phyloP scores from a whole-genome alignment of 1,284 basidiomycete genomes.

The Mycosarcoma maydis region DNA sequence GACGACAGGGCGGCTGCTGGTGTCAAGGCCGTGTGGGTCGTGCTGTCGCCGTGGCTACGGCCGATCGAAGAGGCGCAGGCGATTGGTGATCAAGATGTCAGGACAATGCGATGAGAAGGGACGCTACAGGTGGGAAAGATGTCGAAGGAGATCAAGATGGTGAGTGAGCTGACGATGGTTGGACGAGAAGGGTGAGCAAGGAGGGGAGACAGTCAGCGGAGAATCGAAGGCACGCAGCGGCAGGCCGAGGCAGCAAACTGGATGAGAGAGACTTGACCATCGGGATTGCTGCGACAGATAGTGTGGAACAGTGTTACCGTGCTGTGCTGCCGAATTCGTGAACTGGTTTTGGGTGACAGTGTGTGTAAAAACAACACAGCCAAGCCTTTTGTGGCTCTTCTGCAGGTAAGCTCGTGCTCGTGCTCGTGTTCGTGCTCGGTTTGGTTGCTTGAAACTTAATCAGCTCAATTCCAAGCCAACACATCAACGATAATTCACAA shows the following conservation, averaged over 20 bases:
- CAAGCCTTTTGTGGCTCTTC: no score
- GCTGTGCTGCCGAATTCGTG: conserved; percentile 1
- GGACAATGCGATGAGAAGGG: neutral
- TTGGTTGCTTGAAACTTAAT: no score
- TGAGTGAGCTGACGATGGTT: conserved; percentile 3
- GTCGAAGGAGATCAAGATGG: conserved; percentile 1
- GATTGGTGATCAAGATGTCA: neutral
- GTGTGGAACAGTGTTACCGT: neutral
- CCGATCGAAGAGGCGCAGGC: neutral
- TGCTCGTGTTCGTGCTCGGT: no score
- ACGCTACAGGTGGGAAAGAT: neutral
- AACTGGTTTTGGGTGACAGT: no score
- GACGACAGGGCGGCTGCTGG: no score
- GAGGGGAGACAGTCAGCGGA: conserved; percentile 1
- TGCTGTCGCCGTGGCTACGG: no score
- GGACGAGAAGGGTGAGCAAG: conserved; percentile 10
- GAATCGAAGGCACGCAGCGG: neutral
- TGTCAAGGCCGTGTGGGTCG: no score
- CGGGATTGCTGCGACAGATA: neutral
- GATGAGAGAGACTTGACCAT: neutral
- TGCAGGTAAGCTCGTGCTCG: no score
- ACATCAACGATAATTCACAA: no score
- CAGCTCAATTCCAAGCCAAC: no score
- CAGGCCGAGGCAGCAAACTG: conserved; percentile 1
- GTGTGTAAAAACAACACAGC: no score